Base-by-base conservation (phyloP, 495 filamentous ascomycete genomes). In the Trichoderma reesei region DNA sequence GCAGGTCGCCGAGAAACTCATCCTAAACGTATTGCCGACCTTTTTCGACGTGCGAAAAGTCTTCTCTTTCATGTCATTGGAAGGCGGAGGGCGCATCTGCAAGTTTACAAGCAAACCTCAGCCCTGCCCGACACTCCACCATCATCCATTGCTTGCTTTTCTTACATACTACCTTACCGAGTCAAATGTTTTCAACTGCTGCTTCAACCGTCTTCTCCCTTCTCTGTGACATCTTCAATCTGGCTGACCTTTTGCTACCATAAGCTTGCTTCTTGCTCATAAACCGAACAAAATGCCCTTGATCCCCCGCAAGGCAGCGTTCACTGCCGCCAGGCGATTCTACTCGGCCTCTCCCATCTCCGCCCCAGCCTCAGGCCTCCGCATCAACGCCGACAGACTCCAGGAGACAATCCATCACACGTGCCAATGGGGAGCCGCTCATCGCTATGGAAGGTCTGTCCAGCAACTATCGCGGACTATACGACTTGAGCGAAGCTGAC, bases 401-500 rank as follows among this genome's bases (percentile, higher is more conserved):
- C 83, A 85, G 66, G 72, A 77, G 20, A 80, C 85, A 62, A 77
- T 90, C 31, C 88, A 90, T 69, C 69, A 84, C 48, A 88, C 84
- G 3, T 88, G 83, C 68, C 78, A 87, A 76, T 91, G 65, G 65
- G 65, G 65, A 26, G 61, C 51, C 5, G 65, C 65, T 31, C 60
- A 64, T 60, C 61, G 44, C 37, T 64, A 64, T 37, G 65, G 65
- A 59, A 59, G 63, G 65, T 67, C 10, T 42, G 65, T 67, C 16
- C 0, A 5, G 9, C 9, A 54, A 31, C 59, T 31, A 41, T 26
- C 63, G n/a, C 51, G 33, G 20, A 0, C 20, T 8, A 5, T 9
- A 18, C 9, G 16, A 26, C 9, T 20, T 7, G 2, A 5, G 9
- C 5, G 44, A 63, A 54, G 31, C 65, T 61, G 66, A 64, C 46